Evolutionary conservation across 176 grass and related monocot genomes (phyloP), one percentile per base, ranked within the genome.

Genomic region (Carex pumila): DNA sequence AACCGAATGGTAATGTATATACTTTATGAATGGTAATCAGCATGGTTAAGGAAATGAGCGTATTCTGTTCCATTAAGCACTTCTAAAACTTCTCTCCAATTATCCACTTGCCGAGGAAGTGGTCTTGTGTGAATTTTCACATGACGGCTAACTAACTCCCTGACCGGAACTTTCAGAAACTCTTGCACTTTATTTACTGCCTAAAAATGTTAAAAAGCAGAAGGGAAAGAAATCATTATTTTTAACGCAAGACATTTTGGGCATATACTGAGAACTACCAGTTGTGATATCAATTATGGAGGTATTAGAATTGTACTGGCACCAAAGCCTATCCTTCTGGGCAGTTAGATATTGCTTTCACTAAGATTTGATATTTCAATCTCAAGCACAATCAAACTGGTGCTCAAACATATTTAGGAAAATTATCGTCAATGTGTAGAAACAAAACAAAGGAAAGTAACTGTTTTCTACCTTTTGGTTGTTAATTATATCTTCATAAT

Each of bases 41-140:
- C 73, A 79, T 81, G 81, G 36, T 91, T 89, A 69, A 97, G 90
- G 72, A 94, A 97, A 86, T 45, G 90, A 1, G 89, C 87, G 50
- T 86, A 93, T 66, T 87, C 75, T 81, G 92, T 94, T 50, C 87
- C 84, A 4, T 94, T 94, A 71, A 97, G 84, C 19, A 49, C 94
- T 50, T 79, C 87, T 67, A n/a, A 85, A 78, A 97, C 92, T 78
- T 97, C 90, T n/a, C 86, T 71, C 94, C 94, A 97, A 75, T 94
- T 94, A 45, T 64, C 75, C 59, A 97, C 81, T 43, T 92, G 92
- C 34, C 81, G 78, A 8, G 92, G 89, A 65, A 92, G 89, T 4
- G 92, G 87, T 15, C 82, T 85, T 0, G 87, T 97, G 79, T 97
- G 95, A 83, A 97, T 97, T 87, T 94, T 97, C 79, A 97, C 92